Base-by-base conservation (phyloP, 495 filamentous ascomycete species). In the Haplographium delicatum region DNA sequence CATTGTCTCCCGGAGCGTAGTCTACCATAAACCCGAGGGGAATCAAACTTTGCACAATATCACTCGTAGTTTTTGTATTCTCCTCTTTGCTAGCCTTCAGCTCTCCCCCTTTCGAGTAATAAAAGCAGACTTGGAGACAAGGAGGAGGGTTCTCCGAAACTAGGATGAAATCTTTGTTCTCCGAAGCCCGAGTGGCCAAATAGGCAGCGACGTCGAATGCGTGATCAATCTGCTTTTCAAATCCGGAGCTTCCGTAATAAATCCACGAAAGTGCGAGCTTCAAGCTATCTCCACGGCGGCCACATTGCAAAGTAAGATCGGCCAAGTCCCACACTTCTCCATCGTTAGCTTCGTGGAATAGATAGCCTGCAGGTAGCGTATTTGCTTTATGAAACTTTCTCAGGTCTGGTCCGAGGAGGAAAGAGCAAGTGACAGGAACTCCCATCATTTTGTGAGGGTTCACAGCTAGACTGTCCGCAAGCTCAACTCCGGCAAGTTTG, bases 401-500 rank as follows among this genome's bases (percentile, higher is more conserved):
- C 56, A 90, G 63, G 64, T 96, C 91, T 6, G 72, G 68, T 0
- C 81, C 85, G 9, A 98, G 75, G 7, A 98, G 76, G 71, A 95
- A 95, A 5, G 86, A 90, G 67, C 91, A 98, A 2, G 91, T 94
- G 28, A 93, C 65, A 0, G 91, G 91, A 7, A 87, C 87, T 33
- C 86, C 88, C 57, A 98, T 76, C 93, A 96, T 98, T 68, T 96
- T 96, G 67, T 98, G 91, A 52, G 93, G 91, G 65, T 94, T 95
- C 33, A 95, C 76, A 7, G 88, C 84, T 24, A 96, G 72, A 28
- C 80, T 87, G 68, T 95, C 73, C 7, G 89, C 93, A 13, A 80
- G 73, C 38, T 90, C 74, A 11, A 77, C 69, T 20, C 91, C 91
- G 13, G 71, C 62, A 30, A 94, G 67, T 65, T 86, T 84, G 58